Conservation (phyloP, 495 filamentous ascomycete species). For the Aspergillus incahuasiensis region DNA sequence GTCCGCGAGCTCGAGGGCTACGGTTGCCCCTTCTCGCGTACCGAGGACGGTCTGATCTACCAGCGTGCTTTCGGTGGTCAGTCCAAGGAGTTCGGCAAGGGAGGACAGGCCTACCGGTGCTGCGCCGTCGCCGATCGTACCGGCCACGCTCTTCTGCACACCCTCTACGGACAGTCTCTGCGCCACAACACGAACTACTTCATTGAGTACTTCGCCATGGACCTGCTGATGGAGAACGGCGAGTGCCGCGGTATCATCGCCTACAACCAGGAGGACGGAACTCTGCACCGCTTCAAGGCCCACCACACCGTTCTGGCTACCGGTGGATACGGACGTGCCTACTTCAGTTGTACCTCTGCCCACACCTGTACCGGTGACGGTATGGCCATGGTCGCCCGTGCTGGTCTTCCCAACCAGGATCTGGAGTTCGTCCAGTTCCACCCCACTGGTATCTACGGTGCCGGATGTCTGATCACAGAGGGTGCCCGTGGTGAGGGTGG, state of each 20-base stretch:
- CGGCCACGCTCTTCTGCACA: conserved; percentile 93
- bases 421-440: conserved; percentile 99
- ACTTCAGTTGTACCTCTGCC: conserved; percentile 95
- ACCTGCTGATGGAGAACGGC: conserved; percentile 94
- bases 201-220: conserved; percentile 96
- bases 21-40: conserved; percentile 95
- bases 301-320: conserved; percentile 95
- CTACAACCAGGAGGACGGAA: conserved; percentile 98
- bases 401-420: conserved; percentile 97
- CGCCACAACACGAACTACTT: conserved; percentile 98
- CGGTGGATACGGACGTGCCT: conserved; percentile 93
- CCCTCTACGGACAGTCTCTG: conserved; percentile 95
- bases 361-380: conserved; percentile 98
- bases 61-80: conserved; percentile 97
- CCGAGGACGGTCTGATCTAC: conserved; percentile 95
- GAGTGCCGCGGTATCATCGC: conserved; percentile 93
- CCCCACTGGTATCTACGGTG: conserved; percentile 98
- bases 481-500: conserved; percentile 97
- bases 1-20: conserved; percentile 97
- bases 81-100: conserved; percentile 90
- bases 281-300: conserved; percentile 90
- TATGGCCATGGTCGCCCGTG: conserved; percentile 97
- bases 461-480: conserved; percentile 96
- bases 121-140: conserved; percentile 94
- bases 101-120: conserved; percentile 94